Base-by-base conservation (phyloP, 495 filamentous ascomycete genomes). In the Xylaria sp. region DNA sequence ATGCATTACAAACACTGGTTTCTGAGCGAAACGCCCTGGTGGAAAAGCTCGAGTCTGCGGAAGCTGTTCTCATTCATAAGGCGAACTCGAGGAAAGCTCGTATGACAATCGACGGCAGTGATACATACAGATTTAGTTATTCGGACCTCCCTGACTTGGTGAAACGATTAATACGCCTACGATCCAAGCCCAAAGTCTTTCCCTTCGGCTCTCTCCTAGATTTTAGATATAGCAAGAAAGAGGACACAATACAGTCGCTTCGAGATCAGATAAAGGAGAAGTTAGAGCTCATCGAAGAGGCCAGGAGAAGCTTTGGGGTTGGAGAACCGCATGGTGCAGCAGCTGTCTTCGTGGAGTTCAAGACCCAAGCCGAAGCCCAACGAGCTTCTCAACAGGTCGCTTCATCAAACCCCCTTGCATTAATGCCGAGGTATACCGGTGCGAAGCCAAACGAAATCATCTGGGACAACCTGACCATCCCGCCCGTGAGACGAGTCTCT, bases 241-340 rank as follows among this genome's bases (percentile, higher is more conserved):
- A 95, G 21, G 93, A 97, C 80, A 93, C 92, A 0, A 95, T 95
- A 81, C 88, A 94, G 73, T 97, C 93, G 91, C 91, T 89, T 62
- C 88, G 94, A 67, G 85, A 87, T 0, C 88, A 93, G 74, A 88
- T 97, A 43, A 88, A 91, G 73, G 89, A 89, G 64, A 86, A 97
- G 64, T 92, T 88, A 71, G 88, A 88, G 1, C 87, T 92, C 72
- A 93, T 97, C 67, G 89, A 92, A 62, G 84, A 89, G 57, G 79
- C 90, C 68, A 92, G 93, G 76, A 88, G 83, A 65, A 80, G 85
- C 71, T 85, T 93, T 74, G 86, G 83, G 61, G 83, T 85, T 5
- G 87, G 88, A 61, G 85, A 92, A n/a, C 68, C 73, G 79, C 79
- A 83, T 82, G 91, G 80, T 82, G 85, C 77, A 67, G 71, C 81